These are phyloP conservation scores for Wickerhamiella pararugosa DNA, from an alignment of 1,139 yeast species.

Conservation along the genomic window DNA sequence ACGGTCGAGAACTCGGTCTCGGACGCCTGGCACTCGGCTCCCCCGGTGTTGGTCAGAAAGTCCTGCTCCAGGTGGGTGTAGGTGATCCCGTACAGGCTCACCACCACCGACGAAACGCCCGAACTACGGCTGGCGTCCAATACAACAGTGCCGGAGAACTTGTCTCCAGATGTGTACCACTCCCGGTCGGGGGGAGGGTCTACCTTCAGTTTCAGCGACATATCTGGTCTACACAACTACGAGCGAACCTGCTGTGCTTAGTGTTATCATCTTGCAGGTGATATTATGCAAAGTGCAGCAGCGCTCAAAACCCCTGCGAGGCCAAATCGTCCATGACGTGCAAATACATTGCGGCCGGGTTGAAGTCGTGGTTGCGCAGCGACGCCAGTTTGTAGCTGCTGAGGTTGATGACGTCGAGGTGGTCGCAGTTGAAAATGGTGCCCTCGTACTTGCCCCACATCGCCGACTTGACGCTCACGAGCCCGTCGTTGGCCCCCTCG, in stretches of 20 bases:
- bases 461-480: slow-evolving; percentile 65
- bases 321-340: slow-evolving; percentile 61
- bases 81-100: slow-evolving; percentile 10
- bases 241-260: too few relatives aligned
- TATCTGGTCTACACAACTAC: neutral
- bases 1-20: slow-evolving; percentile 11
- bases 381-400: slow-evolving; percentile 15
- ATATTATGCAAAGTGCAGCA: neutral
- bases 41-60: slow-evolving; percentile 6
- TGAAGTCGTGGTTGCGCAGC: slow-evolving; percentile 33
- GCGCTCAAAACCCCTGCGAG: slow-evolving; percentile 38
- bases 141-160: slow-evolving; percentile 11
- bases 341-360: slow-evolving; percentile 61
- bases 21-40: slow-evolving; percentile 13
- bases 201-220: slow-evolving; percentile 10
- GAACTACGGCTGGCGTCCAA: slow-evolving; percentile 10
- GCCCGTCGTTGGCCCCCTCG: slow-evolving; percentile 62
- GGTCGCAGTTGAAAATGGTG: slow-evolving; percentile 65
- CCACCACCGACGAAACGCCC: slow-evolving; percentile 9
- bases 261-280: too few relatives aligned
- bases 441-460: slow-evolving; percentile 80
- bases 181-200: slow-evolving; percentile 5
- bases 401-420: slow-evolving; percentile 59
- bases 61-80: slow-evolving; percentile 13
- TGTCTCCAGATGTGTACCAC: slow-evolving; percentile 16